Conservation (phyloP, 306 rosid genomes). For the Aeschynomene evenia region DNA sequence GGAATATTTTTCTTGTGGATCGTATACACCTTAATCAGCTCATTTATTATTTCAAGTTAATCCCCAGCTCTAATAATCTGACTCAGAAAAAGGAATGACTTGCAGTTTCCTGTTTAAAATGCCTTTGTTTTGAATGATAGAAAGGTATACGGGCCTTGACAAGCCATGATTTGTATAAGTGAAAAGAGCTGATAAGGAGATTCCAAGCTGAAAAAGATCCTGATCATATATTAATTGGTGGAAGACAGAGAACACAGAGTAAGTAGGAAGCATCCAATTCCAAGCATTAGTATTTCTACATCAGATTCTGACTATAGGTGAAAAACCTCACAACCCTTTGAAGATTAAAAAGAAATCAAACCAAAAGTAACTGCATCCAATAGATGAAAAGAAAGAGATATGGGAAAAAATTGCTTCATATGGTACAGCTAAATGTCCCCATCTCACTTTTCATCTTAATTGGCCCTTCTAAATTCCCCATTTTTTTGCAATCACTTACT, state of each 20-base stretch:
- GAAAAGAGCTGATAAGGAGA: conserved; percentile 43
- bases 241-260: conserved; percentile 37
- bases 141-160: not conserved
- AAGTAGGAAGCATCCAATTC: conserved; percentile 48
- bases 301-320: conserved; percentile 28
- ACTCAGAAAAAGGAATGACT: conserved; percentile 26
- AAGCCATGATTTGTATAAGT: conserved; percentile 39
- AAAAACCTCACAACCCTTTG: conserved; percentile 33
- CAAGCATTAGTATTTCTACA: conserved; percentile 34
- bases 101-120: conserved; percentile 7
- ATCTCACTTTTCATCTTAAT: conserved; percentile 49
- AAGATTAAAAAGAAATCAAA: conserved; percentile 33
- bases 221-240: conserved; percentile 57
- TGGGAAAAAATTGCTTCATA: conserved; percentile 39
- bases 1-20: conserved; percentile 29
- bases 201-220: conserved; percentile 73
- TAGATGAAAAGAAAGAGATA: conserved; percentile 43
- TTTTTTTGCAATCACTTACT: conserved; percentile 31
- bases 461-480: conserved; percentile 29
- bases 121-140: no score
- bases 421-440: conserved; percentile 55
- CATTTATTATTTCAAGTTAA: conserved; percentile 40
- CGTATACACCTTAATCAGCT: conserved; percentile 48
- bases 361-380: conserved; percentile 39
- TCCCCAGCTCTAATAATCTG: conserved; percentile 34